Percentiles rank a stretch among this genome's conserved stretches.
Conservation (phyloP, 495 filamentous ascomycete species). For the Durotheca rogersii region DNA sequence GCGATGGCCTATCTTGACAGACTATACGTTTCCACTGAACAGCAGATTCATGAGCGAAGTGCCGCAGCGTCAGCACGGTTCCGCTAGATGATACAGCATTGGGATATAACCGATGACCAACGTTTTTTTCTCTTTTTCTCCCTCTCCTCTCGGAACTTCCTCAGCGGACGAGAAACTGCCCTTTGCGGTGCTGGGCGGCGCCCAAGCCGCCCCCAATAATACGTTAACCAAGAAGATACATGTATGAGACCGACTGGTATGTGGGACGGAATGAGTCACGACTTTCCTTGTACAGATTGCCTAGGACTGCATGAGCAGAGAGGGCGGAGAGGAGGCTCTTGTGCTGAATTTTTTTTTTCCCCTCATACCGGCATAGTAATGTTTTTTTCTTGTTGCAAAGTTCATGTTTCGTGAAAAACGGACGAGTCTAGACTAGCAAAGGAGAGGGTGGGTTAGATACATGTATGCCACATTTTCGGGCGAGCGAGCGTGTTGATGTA, state of each 20-base stretch:
- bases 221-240: constrained; percentile 29
- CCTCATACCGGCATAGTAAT: constrained; percentile 18
- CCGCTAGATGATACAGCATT: constrained; percentile 34
- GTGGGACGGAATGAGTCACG: constrained; percentile 31
- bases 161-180: constrained; percentile 19
- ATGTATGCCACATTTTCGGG: constrained; percentile 23
- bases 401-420: constrained; percentile 8
- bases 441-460: too few relatives aligned
- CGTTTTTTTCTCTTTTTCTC: too few relatives aligned
- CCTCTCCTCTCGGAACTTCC: constrained; percentile 23
- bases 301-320: constrained; percentile 15
- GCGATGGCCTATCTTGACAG: constrained; percentile 79
- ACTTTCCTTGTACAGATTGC: constrained; percentile 19
- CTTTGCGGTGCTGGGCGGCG: constrained; percentile 14
- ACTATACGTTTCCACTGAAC: constrained; percentile 69
- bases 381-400: too few relatives aligned
- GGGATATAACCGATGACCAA: constrained; percentile 22
- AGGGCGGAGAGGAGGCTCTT: constrained; percentile 9
- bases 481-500: constrained; percentile 24
- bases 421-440: constrained; percentile 7
- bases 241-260: constrained; percentile 22
- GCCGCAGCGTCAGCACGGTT: constrained; percentile 46
- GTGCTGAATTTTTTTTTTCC: constrained; percentile 14
- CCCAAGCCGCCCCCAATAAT: constrained; percentile 22
- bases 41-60: constrained; percentile 67